These are phyloP conservation scores for Tillandsia leiboldiana DNA, from an alignment of 176 grass and related monocot genomes.

Conservation along the genomic window DNA sequence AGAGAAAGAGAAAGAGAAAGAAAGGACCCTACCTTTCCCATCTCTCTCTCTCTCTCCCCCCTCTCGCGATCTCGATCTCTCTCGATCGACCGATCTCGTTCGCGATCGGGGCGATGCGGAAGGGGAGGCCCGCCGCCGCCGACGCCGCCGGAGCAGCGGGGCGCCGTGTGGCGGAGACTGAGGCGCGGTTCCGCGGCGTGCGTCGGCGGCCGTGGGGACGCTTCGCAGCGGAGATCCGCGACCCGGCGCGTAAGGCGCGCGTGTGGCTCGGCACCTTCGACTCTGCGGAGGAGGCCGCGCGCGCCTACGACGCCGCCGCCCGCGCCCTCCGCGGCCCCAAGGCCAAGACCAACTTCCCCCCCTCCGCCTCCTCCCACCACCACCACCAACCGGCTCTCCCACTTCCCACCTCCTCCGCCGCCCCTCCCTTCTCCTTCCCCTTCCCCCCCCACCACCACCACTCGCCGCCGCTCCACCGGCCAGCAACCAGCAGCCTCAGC, in stretches of 20 bases:
- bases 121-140: neutral
- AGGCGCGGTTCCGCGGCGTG: constrained; percentile 57
- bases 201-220: constrained; percentile 70
- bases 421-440: neutral
- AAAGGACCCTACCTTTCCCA: neutral
- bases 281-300: constrained; percentile 61
- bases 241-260: constrained; percentile 54
- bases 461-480: neutral
- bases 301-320: constrained; percentile 58
- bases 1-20: neutral
- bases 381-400: neutral
- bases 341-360: constrained; percentile 68
- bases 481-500: constrained; percentile 58
- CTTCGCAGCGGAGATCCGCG: constrained; percentile 76
- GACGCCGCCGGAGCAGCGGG: neutral
- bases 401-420: neutral
- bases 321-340: constrained; percentile 48
- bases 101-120: neutral
- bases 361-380: constrained; percentile 5
- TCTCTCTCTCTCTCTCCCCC: neutral
- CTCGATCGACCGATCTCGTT: neutral
- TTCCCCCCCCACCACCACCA: constrained; percentile 2
- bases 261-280: constrained; percentile 75
- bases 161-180: neutral
- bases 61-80: too few species aligned